phyloP scores from a whole-genome alignment of 192 early-diverging fungal genomes.

The Rhizophagus sp. region DNA sequence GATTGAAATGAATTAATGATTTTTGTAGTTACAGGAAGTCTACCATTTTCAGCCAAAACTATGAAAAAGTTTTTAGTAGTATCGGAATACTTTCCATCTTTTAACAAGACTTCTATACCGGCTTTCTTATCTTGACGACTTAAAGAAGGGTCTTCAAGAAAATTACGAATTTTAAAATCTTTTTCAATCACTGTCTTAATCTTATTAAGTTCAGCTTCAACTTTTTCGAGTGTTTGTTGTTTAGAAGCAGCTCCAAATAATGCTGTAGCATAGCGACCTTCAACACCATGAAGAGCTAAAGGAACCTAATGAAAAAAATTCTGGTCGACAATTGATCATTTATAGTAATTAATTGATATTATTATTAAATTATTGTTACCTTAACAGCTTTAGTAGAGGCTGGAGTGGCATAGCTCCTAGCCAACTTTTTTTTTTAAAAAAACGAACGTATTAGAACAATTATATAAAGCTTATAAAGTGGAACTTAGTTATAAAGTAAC shows the following conservation, averaged over 20 bases:
- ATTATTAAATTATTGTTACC: background rate
- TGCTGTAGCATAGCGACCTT: conserved; percentile 97
- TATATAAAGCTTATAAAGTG: background rate
- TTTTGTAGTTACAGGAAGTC: conserved; percentile 80
- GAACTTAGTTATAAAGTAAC: background rate
- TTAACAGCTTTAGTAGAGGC: background rate
- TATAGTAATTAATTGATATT: background rate
- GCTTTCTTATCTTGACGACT: conserved; percentile 77
- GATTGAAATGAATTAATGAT: conserved; percentile 77
- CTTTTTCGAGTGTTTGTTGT: conserved; percentile 72
- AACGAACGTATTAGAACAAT: background rate
- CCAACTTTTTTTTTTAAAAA: background rate
- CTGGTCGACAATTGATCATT: background rate
- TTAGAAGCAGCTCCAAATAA: conserved; percentile 92
- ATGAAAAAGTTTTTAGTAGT: conserved; percentile 91
- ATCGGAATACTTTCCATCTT: conserved; percentile 69
- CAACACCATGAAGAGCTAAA: conserved; percentile 85
- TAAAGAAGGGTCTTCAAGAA: conserved; percentile 86
- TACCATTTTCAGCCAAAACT: conserved; percentile 91
- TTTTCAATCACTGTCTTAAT: conserved; percentile 69
- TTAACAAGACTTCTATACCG: conserved; percentile 67
- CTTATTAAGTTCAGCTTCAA: conserved; percentile 81
- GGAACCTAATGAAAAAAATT: conserved; percentile 58
- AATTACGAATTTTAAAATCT: conserved; percentile 69
- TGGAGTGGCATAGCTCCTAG: background rate